These are phyloP conservation scores for Phaseolus lunatus DNA, from an alignment of 306 rosid genomes.

Conservation along the genomic window DNA sequence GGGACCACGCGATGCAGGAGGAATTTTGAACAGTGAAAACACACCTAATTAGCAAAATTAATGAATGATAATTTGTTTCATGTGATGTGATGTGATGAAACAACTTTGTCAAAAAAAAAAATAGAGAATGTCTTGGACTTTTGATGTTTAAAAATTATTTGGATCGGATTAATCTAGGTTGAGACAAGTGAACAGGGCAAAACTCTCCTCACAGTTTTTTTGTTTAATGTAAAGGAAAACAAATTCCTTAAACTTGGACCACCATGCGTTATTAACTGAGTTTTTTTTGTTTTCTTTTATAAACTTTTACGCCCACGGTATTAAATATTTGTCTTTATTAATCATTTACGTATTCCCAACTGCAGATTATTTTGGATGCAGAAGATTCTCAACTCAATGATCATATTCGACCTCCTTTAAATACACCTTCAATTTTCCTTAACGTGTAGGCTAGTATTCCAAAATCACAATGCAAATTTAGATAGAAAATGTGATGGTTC, in stretches of 20 bases:
- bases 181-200: neutral
- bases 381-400: neutral
- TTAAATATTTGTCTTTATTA: neutral
- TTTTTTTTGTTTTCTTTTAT: neutral
- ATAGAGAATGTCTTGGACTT: neutral
- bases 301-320: neutral
- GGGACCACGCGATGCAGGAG: neutral
- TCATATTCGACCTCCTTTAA: no score
- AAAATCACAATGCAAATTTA: neutral
- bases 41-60: neutral
- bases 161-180: neutral
- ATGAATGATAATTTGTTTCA: neutral
- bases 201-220: neutral
- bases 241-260: constrained; percentile 1
- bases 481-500: neutral
- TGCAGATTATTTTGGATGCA: neutral
- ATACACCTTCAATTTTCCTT: no score
- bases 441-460: neutral
- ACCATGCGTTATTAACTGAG: neutral
- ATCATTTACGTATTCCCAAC: neutral
- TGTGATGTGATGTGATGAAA: neutral
- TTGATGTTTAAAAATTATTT: neutral
- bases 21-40: neutral
- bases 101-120: neutral
- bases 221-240: neutral